These are phyloP conservation scores for Polysphondylium violaceum DNA, from an alignment of 78 protist genomes.

Conservation along the genomic window DNA sequence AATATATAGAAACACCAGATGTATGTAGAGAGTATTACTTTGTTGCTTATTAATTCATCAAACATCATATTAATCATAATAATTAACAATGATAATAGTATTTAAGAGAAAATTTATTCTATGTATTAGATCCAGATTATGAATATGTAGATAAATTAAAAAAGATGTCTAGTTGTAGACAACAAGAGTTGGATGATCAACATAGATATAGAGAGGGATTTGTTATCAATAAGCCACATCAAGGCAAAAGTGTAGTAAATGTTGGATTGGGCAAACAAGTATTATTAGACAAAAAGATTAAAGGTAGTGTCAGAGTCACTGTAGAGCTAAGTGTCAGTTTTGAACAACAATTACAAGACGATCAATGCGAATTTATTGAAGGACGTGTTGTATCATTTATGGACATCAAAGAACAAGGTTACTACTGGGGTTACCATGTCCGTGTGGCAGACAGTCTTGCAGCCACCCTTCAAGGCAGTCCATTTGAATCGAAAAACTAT, in stretches of 20 bases:
- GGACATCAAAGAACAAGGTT: constrained; percentile 38
- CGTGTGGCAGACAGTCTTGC: constrained; percentile 22
- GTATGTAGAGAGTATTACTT: not conserved
- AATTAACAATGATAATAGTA: not conserved
- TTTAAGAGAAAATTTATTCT: constrained; percentile 28
- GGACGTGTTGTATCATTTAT: constrained; percentile 47
- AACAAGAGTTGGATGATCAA: not conserved
- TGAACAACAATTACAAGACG: not conserved
- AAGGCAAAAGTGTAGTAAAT: constrained; percentile 7
- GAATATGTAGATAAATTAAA: constrained; percentile 39
- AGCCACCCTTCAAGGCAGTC: not conserved
- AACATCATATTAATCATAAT: too few relatives aligned
- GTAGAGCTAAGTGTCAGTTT: constrained; percentile 4
- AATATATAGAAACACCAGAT: constrained; percentile 52
- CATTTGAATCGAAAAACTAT: not conserved
- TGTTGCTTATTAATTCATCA: too few relatives aligned
- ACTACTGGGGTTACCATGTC: constrained; percentile 70
- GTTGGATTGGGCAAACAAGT: constrained; percentile 47
- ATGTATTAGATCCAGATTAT: constrained; percentile 32
- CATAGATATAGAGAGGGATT: constrained; percentile 32
- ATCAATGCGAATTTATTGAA: not conserved
- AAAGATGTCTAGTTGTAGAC: constrained; percentile 1
- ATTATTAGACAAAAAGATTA: constrained; percentile 7
- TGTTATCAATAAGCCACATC: not conserved
- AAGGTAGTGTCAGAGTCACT: constrained; percentile 46